Conservation (phyloP, 106 monocot genomes). For the Dendrobium chrysotoxum region DNA sequence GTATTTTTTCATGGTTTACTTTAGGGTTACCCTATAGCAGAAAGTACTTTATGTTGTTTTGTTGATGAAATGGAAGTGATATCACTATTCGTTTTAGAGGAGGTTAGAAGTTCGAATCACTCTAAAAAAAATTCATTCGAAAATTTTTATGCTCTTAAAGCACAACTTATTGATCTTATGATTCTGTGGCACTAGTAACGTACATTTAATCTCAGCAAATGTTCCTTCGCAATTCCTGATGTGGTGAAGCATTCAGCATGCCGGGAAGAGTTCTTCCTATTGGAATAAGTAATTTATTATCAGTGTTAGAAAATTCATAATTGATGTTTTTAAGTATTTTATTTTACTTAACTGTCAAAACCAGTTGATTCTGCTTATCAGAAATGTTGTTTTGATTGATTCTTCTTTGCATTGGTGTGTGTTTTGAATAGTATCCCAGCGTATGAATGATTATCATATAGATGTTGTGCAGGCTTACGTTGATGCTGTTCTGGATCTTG, state of each 20-base stretch:
- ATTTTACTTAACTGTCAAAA: constrained; percentile 2
- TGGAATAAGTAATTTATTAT: neutral
- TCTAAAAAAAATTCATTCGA: neutral
- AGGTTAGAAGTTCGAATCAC: neutral
- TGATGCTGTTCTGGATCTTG: constrained; percentile 95
- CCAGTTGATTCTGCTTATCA: neutral
- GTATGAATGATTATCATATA: neutral
- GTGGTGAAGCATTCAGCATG: neutral
- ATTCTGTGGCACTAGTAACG: neutral
- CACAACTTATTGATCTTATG: neutral
- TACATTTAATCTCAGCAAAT: neutral
- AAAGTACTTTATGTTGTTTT: too few relatives aligned
- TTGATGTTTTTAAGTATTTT: neutral
- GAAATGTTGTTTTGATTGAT: neutral
- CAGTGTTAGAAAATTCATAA: neutral
- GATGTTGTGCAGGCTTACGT: constrained; percentile 68
- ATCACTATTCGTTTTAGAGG: neutral
- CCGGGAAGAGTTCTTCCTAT: neutral
- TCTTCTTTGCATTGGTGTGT: neutral
- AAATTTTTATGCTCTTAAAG: neutral
- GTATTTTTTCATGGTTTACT: too few relatives aligned
- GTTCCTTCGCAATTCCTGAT: neutral
- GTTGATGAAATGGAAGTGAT: too few relatives aligned
- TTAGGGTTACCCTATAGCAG: too few relatives aligned
- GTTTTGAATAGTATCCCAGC: neutral